Base-by-base conservation (phyloP, 768 basidiomycete species). In the Xanthoconium stramineum region DNA sequence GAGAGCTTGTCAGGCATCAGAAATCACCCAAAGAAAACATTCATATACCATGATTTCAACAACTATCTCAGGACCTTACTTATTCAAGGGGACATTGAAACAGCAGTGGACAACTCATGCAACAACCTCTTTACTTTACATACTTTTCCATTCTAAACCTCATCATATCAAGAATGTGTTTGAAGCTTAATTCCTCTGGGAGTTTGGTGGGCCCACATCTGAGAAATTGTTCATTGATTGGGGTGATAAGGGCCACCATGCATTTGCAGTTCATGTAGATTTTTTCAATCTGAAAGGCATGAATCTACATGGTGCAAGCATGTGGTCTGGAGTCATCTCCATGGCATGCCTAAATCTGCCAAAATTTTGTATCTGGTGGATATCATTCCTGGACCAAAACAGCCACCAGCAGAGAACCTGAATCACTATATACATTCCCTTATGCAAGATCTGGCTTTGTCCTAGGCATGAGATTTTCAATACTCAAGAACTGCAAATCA, bases 401-500 rank as follows among this genome's bases (percentile, higher is more conserved):
- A 50, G 24, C 49, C 38, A 1, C 40, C 49, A 3, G 29, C 36
- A 2, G 38, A 50, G 3, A 30, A 37, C n/a, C 28, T 50, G 2
- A 40, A 50, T 8, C 49, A 75, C 33, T 69, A 72, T 11, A 52
- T 80, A 0, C 17, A 35, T 0, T 70, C 72, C 0, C 59, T 80
- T 0, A 67, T 79, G 0, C 47, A 72, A 3, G 69, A 78, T 15
- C 54, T 80, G 7, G 35, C 19, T 1, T 38, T 5, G 0, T 37
- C 59, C 3, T 77, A 74, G 74, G 50, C 69, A 1, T 30, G 54
- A 7, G 76, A 75, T 1, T 55, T 76, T 13, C 57, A 20, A 1
- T 71, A 58, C 17, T 58, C 61, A 0, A 17, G 44, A 1, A 73
- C 69, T 0, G 56, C 52, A 5, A 55, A 52, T 5, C 47, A 52